Conservation (phyloP, 2,329 filamentous ascomycete species). For the Pestalotiopsis sp. region DNA sequence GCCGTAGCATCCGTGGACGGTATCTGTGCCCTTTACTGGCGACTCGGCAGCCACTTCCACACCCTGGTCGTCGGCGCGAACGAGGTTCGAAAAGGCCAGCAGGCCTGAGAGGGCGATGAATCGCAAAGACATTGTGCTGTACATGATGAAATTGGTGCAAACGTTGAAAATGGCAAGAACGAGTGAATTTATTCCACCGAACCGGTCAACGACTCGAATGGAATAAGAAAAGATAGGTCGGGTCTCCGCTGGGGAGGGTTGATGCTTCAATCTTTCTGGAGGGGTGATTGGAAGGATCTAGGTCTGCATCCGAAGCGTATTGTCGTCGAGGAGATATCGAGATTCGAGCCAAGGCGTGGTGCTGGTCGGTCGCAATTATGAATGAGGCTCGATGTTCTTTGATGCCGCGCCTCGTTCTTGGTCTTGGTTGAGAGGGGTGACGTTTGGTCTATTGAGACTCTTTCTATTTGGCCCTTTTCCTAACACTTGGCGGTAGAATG, state of each 20-base stretch:
- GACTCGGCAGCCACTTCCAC: constrained; percentile 37
- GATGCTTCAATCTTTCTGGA: neutral
- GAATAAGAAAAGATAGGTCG: constrained; percentile 11
- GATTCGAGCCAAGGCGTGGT: neutral
- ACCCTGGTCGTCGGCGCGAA: constrained; percentile 17
- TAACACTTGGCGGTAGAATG: neutral
- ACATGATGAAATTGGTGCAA: constrained; percentile 8
- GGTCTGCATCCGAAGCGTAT: constrained; percentile 5
- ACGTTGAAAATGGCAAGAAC: constrained; percentile 10
- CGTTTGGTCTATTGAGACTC: constrained; percentile 6
- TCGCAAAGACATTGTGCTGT: constrained; percentile 28
- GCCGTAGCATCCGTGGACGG: constrained; percentile 55
- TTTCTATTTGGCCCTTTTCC: constrained; percentile 5
- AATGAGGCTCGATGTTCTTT: constrained; percentile 3
- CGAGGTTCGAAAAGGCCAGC: constrained; percentile 26
- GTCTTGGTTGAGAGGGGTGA: neutral
- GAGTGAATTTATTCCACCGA: constrained; percentile 23
- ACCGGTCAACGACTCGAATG: constrained; percentile 32
- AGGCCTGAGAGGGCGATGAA: constrained; percentile 27
- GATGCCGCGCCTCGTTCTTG: neutral
- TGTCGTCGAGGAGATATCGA: neutral
- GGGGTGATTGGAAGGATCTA: neutral
- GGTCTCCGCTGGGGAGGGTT: constrained; percentile 8
- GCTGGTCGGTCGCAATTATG: neutral
- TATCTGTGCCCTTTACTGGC: constrained; percentile 39